Conservation (phyloP, 2,329 filamentous ascomycete genomes). For the Periglandula ipomoeae region DNA sequence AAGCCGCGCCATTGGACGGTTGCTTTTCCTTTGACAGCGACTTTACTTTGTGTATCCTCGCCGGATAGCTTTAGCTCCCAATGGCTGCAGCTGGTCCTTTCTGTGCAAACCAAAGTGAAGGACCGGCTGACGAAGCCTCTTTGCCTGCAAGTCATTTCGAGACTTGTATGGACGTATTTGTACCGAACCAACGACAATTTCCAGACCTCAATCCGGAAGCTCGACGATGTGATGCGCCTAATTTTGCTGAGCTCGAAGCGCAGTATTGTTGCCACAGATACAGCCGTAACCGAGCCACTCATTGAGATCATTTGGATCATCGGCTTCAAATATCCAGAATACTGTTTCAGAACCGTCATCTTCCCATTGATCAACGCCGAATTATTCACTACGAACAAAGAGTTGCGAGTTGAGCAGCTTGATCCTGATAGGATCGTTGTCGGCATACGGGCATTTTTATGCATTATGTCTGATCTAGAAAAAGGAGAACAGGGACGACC, state of each 20-base stretch:
- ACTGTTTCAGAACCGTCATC: conserved; percentile 87
- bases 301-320: conserved; percentile 93
- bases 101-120: conserved; percentile 72
- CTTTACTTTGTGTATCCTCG: conserved; percentile 80
- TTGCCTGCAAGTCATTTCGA: conserved; percentile 81
- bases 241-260: conserved; percentile 74
- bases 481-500: conserved; percentile 68
- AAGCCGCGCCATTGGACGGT: conserved; percentile 90
- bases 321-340: conserved; percentile 85
- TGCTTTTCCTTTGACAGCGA: conserved; percentile 79
- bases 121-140: conserved; percentile 70
- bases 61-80: conserved; percentile 75
- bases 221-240: conserved; percentile 83
- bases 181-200: conserved; percentile 71
- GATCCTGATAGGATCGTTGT: conserved; percentile 98
- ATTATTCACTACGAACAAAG: conserved; percentile 65
- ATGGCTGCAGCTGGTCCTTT: conserved; percentile 75
- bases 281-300: conserved; percentile 75
- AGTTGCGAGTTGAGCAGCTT: conserved; percentile 81
- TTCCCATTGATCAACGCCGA: conserved; percentile 93
- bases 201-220: conserved; percentile 60
- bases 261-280: conserved; percentile 73
- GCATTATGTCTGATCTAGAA: conserved; percentile 87
- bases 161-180: conserved; percentile 88
- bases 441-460: conserved; percentile 86